Percentiles rank a stretch among this genome's conserved stretches.
These are phyloP conservation scores for Leptomonas seymouri DNA, from an alignment of 208 protist genomes.

Conservation along the genomic window DNA sequence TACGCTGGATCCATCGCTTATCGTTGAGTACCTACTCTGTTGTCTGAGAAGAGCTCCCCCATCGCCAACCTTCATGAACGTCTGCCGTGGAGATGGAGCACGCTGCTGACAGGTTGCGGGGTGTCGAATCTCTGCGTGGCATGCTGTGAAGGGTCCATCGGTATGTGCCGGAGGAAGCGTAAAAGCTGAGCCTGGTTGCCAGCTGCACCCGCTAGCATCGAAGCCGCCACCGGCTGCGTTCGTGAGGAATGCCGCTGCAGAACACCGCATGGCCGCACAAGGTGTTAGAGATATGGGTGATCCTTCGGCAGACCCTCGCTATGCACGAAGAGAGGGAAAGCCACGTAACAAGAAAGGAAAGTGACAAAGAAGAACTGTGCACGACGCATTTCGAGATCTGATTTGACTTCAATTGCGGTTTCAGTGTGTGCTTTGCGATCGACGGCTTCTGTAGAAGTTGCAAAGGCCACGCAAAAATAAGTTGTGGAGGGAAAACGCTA, in stretches of 20 bases:
- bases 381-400: too few relatives aligned
- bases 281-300: too few relatives aligned
- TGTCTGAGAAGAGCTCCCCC: not conserved
- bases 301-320: too few relatives aligned
- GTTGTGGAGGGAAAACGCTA: too few relatives aligned
- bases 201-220: not conserved
- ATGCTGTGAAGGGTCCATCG: too few relatives aligned
- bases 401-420: too few relatives aligned
- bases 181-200: not conserved
- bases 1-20: not conserved
- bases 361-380: not conserved
- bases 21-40: not conserved
- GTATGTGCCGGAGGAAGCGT: not conserved
- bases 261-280: not conserved
- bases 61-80: not conserved
- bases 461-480: too few relatives aligned
- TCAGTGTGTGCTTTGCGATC: too few relatives aligned
- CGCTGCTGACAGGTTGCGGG: too few relatives aligned
- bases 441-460: too few relatives aligned
- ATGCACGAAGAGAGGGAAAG: not conserved
- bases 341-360: conserved; percentile 5
- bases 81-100: not conserved
- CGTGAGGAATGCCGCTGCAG: conserved; percentile 6
- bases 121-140: too few relatives aligned
- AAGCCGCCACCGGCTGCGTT: not conserved